Conservation (phyloP, 169 alveolate genomes). For the Pseudocohnilembus persalinus region DNA sequence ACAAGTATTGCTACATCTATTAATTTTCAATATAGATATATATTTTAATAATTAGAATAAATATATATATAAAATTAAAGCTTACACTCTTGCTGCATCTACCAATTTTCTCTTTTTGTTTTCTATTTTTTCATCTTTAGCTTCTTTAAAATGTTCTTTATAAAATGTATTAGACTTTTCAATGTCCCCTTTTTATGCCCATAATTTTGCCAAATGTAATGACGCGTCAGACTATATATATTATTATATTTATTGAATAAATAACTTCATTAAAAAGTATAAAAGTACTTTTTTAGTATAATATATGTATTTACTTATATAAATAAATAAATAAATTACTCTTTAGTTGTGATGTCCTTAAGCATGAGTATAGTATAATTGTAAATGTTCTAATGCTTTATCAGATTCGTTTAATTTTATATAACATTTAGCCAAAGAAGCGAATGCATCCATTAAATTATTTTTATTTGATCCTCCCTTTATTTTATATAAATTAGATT, state of each 20-base stretch:
- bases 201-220: conserved; percentile 34
- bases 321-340: not conserved
- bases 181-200: conserved; percentile 42
- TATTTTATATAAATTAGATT: too few relatives aligned
- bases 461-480: conserved; percentile 33
- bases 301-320: not conserved
- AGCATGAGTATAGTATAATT: conserved; percentile 31
- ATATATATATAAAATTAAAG: too few relatives aligned
- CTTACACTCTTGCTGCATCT: conserved; percentile 46
- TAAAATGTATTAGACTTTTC: conserved; percentile 43
- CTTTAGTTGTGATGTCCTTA: conserved; percentile 27
- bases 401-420: conserved; percentile 33
- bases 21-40: too few relatives aligned
- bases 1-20: too few relatives aligned
- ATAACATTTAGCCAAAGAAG: conserved; percentile 47
- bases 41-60: too few relatives aligned
- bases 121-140: conserved; percentile 46
- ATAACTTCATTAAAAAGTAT: too few relatives aligned
- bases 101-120: conserved; percentile 37
- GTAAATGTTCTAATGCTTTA: conserved; percentile 42
- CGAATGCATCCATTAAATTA: conserved; percentile 44
- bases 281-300: not conserved
- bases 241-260: too few relatives aligned
- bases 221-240: conserved; percentile 46
- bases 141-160: conserved; percentile 47